A percentile compares a stretch with the other conserved stretches of the same genome.
These are phyloP conservation scores for Hypomyces rosellus DNA, from an alignment of 2,329 filamentous ascomycete species.

Conservation along the genomic window DNA sequence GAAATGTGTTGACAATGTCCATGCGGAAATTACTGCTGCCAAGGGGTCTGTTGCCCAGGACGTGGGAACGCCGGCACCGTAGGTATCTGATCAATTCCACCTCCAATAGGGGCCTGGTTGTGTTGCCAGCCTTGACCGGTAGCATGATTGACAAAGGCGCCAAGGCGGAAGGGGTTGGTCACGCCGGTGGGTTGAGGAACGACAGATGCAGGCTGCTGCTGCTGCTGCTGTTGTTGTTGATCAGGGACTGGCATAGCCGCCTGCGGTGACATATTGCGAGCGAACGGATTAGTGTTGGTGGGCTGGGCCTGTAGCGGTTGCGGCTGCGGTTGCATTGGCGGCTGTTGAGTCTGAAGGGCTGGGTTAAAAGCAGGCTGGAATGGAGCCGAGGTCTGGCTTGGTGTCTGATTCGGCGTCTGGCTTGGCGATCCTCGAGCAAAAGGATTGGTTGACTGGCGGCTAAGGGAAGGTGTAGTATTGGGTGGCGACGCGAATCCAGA, in stretches of 20 bases:
- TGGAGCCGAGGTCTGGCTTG: constrained; percentile 14
- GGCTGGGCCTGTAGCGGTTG: constrained; percentile 41
- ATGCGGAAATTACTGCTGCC: constrained; percentile 42
- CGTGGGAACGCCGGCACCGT: constrained; percentile 84
- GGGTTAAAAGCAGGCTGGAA: constrained; percentile 17
- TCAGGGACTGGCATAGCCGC: not conserved
- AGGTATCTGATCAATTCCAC: constrained; percentile 69
- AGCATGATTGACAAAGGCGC: constrained; percentile 79
- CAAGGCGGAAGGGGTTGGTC: constrained; percentile 93
- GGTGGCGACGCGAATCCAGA: constrained; percentile 35
- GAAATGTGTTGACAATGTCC: no score
- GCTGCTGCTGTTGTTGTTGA: constrained; percentile 32
- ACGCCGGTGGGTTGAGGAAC: constrained; percentile 75
- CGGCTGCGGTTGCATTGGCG: constrained; percentile 21
- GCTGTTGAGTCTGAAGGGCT: constrained; percentile 6
- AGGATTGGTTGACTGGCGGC: constrained; percentile 73
- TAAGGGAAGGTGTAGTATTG: constrained; percentile 34
- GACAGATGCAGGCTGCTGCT: constrained; percentile 45
- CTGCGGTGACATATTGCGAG: constrained; percentile 33
- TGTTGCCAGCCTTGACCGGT: constrained; percentile 88
- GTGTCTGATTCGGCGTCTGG: constrained; percentile 18
- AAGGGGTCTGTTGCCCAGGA: constrained; percentile 58
- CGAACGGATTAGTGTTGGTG: constrained; percentile 56
- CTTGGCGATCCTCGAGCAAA: constrained; percentile 66
- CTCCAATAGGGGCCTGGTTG: constrained; percentile 70